Conservation (phyloP, 140 eudicot species). For the Erigeron philadelphicus region DNA sequence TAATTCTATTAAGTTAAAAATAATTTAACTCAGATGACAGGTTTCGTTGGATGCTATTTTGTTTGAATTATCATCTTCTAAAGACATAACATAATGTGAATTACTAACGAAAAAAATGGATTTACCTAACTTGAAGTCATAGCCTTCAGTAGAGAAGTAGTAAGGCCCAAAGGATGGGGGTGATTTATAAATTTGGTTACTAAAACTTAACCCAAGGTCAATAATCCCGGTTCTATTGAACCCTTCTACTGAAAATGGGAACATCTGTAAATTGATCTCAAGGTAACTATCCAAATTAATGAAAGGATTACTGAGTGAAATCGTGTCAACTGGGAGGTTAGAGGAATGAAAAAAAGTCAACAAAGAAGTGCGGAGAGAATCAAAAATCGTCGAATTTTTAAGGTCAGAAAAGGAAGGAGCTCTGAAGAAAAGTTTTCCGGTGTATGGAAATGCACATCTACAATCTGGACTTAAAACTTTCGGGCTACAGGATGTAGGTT, state of each 20-base stretch:
- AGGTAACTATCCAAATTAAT: slow-evolving; percentile 54
- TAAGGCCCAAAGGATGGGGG: slow-evolving; percentile 54
- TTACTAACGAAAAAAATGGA: neutral
- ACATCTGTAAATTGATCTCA: slow-evolving; percentile 41
- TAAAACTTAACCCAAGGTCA: slow-evolving; percentile 49
- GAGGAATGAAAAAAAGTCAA: slow-evolving; percentile 18
- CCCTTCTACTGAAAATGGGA: slow-evolving; percentile 53
- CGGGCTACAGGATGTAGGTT: slow-evolving; percentile 38
- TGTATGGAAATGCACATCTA: slow-evolving; percentile 70
- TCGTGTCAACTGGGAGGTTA: slow-evolving; percentile 66
- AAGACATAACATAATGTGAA: neutral
- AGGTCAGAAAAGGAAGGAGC: slow-evolving; percentile 73
- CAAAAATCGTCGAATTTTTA: slow-evolving; percentile 39
- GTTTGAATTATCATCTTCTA: neutral
- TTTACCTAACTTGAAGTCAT: slow-evolving; percentile 60
- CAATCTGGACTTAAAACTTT: slow-evolving; percentile 71
- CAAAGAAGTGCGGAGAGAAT: slow-evolving; percentile 33
- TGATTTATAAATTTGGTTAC: slow-evolving; percentile 80
- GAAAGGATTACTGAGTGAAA: slow-evolving; percentile 52
- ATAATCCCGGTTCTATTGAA: slow-evolving; percentile 60
- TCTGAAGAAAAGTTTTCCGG: slow-evolving; percentile 54
- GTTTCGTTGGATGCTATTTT: too few species aligned
- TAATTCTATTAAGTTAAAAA: too few species aligned
- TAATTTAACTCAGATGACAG: too few species aligned
- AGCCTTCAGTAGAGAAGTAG: slow-evolving; percentile 46